Conservation (phyloP, 148 eudicot genomes). For the Hydrangea macrophylla region DNA sequence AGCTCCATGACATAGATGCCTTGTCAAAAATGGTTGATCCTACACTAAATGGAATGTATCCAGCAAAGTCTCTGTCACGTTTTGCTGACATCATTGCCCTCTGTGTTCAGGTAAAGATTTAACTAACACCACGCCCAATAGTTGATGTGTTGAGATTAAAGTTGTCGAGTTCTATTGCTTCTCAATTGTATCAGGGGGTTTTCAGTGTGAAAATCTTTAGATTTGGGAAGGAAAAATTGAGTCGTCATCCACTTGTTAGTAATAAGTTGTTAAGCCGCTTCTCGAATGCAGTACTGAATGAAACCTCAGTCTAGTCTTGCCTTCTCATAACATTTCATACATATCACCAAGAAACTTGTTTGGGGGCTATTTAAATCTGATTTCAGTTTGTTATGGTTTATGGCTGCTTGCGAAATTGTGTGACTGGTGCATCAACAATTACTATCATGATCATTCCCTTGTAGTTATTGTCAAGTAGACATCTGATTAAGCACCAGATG, state of each 20-base stretch:
- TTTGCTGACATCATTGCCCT: conserved; percentile 93
- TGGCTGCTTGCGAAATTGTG: background rate
- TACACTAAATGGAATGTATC: conserved; percentile 89
- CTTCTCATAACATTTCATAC: background rate
- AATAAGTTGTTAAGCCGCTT: background rate
- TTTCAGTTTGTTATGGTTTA: background rate
- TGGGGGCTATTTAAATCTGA: background rate
- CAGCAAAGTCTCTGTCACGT: conserved; percentile 93
- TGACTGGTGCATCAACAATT: background rate
- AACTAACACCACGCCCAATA: background rate
- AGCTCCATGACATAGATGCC: conserved; percentile 95
- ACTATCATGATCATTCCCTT: background rate
- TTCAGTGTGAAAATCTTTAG: background rate
- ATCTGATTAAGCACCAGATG: background rate
- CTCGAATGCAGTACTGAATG: background rate
- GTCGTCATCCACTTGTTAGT: background rate
- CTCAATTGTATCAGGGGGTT: background rate
- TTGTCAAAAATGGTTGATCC: conserved; percentile 93
- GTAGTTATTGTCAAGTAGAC: background rate
- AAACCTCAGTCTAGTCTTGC: background rate
- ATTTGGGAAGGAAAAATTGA: background rate
- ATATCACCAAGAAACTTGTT: background rate
- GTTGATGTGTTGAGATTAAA: background rate
- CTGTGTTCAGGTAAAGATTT: conserved; percentile 81
- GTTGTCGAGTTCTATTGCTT: background rate